Conservation (phyloP, 1,139 yeast species). For the Lodderomyces elongisporus region DNA sequence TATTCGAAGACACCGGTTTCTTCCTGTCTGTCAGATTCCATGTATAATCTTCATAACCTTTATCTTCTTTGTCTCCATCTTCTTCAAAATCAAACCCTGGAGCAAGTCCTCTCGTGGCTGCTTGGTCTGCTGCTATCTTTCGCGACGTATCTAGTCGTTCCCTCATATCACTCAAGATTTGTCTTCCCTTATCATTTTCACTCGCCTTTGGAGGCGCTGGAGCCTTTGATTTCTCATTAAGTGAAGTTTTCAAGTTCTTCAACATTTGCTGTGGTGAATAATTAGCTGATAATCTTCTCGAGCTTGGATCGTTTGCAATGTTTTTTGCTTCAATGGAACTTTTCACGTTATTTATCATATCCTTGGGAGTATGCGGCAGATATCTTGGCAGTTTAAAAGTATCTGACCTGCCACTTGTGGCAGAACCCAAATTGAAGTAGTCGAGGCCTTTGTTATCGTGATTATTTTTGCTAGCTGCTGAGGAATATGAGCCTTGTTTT, state of each 20-base stretch:
- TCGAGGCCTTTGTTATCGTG: neutral
- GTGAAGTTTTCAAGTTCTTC: constrained; percentile 20
- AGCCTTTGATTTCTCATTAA: constrained; percentile 19
- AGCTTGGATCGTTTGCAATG: constrained; percentile 14
- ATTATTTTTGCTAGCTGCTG: neutral
- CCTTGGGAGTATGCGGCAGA: constrained; percentile 16
- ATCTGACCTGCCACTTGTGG: neutral
- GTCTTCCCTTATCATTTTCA: constrained; percentile 10
- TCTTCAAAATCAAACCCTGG: constrained; percentile 6
- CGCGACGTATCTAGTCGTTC: constrained; percentile 17
- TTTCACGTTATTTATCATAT: constrained; percentile 22
- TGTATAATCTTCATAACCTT: neutral
- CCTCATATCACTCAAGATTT: constrained; percentile 21
- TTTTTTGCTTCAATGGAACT: constrained; percentile 21
- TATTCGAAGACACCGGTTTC: neutral
- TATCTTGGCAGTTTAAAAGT: constrained; percentile 1
- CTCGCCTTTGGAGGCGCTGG: constrained; percentile 3
- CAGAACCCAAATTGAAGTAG: neutral
- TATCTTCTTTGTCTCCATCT: too few relatives aligned
- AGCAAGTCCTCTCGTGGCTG: constrained; percentile 7
- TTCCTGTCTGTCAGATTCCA: constrained; percentile 6
- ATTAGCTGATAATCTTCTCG: constrained; percentile 17
- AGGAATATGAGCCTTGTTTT: neutral
- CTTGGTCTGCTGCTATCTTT: neutral
- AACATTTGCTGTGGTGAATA: constrained; percentile 29